Conservation (phyloP, 345 rosid genomes). For the Adansonia digitata region DNA sequence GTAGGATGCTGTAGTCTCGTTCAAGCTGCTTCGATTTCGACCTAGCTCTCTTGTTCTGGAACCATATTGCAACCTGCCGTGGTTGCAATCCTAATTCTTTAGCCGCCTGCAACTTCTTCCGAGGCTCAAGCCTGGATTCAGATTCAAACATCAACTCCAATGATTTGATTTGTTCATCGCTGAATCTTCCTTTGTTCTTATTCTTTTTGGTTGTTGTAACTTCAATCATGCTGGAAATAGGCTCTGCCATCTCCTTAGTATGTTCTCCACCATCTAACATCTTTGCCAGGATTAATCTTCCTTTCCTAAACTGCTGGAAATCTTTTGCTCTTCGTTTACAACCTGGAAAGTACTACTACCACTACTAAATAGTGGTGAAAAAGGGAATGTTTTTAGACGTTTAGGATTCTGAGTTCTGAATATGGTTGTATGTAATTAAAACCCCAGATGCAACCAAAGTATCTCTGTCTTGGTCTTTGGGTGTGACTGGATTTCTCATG, state of each 20-base stretch:
- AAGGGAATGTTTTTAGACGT: background rate
- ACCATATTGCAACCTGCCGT: slow-evolving; percentile 88
- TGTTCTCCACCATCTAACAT: slow-evolving; percentile 46
- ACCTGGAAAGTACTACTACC: too few species aligned
- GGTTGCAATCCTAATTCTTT: slow-evolving; percentile 79
- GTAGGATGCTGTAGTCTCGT: slow-evolving; percentile 47
- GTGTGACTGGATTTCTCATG: background rate
- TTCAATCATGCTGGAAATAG: slow-evolving; percentile 22
- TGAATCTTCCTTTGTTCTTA: slow-evolving; percentile 64
- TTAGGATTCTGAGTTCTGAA: background rate
- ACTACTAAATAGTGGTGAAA: background rate
- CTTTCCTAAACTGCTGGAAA: background rate
- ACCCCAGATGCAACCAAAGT: background rate
- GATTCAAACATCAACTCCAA: slow-evolving; percentile 64
- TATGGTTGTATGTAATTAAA: background rate
- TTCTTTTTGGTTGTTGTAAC: slow-evolving; percentile 32
- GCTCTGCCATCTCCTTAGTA: slow-evolving; percentile 26
- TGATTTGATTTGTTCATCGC: slow-evolving; percentile 76
- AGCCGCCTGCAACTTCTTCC: slow-evolving; percentile 66
- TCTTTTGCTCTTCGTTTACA: background rate
- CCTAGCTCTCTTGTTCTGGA: slow-evolving; percentile 83
- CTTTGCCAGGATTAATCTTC: slow-evolving; percentile 10
- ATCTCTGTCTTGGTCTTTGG: background rate
- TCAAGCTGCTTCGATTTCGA: slow-evolving; percentile 86
- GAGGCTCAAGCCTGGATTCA: slow-evolving; percentile 67